Conservation (phyloP, 371 early-diverging fungal genomes). For the Blyttiomyces sp. region DNA sequence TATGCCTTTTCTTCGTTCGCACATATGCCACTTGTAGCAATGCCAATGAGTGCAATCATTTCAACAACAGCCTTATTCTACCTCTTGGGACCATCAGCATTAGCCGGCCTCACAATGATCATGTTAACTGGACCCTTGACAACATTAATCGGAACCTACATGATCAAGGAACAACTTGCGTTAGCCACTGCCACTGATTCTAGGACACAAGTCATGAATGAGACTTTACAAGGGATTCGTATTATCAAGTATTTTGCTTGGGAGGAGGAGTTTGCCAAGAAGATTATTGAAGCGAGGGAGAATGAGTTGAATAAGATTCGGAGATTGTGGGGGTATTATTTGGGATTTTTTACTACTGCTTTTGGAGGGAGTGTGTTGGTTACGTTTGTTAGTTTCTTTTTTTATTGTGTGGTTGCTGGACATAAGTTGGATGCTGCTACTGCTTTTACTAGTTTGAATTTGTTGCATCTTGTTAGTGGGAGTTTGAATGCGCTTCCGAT, state of each 20-base stretch:
- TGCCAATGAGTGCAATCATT: conserved; percentile 15
- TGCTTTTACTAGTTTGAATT: conserved; percentile 30
- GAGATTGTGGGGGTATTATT: not conserved
- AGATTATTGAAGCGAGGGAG: conserved; percentile 30
- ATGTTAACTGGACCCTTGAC: conserved; percentile 16
- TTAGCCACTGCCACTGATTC: conserved; percentile 25
- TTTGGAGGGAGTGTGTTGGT: conserved; percentile 22
- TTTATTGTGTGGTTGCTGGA: conserved; percentile 18
- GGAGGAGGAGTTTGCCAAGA: conserved; percentile 40
- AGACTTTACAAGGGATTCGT: conserved; percentile 34
- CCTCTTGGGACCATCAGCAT: conserved; percentile 34
- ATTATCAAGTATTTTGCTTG: conserved; percentile 43
- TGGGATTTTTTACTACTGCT: not conserved
- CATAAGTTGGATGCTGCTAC: conserved; percentile 35
- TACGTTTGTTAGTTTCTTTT: conserved; percentile 35
- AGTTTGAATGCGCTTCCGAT: conserved; percentile 11
- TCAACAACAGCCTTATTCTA: conserved; percentile 23
- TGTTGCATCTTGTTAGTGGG: conserved; percentile 9
- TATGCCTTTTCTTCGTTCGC: conserved; percentile 31
- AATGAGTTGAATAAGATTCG: conserved; percentile 12
- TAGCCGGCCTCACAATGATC: conserved; percentile 39
- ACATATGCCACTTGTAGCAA: conserved; percentile 23
- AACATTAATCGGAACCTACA: not conserved
- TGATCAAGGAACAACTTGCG: conserved; percentile 10
- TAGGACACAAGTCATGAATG: conserved; percentile 36